These are phyloP conservation scores for Scedosporium boydii DNA, from an alignment of 2,329 filamentous ascomycete genomes.

Conservation along the genomic window DNA sequence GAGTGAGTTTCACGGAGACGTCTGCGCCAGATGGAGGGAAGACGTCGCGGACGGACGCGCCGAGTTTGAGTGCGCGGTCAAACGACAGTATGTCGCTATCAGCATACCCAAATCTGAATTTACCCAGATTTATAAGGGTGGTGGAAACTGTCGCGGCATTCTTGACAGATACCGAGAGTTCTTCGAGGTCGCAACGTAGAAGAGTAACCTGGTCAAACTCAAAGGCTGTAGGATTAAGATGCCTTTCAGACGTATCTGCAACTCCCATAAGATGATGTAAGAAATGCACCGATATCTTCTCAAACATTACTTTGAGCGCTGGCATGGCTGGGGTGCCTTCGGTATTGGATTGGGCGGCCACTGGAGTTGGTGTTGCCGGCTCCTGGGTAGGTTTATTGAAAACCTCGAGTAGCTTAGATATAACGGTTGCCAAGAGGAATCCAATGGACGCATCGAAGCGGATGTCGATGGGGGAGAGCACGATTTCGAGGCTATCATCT, in stretches of 20 bases:
- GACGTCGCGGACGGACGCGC: constrained; percentile 48
- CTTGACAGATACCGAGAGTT: constrained; percentile 13
- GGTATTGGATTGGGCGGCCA: neutral
- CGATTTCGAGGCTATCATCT: constrained; percentile 35
- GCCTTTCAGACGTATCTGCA: constrained; percentile 37
- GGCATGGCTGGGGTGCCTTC: constrained; percentile 16
- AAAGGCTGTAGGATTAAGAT: constrained; percentile 29
- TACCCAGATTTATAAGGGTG: constrained; percentile 13
- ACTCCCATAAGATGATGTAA: constrained; percentile 44
- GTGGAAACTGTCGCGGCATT: neutral
- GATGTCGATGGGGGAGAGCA: constrained; percentile 40
- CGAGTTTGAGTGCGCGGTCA: constrained; percentile 46
- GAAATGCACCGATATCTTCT: constrained; percentile 45
- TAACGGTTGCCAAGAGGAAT: constrained; percentile 42
- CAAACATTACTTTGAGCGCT: constrained; percentile 33
- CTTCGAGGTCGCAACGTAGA: constrained; percentile 38
- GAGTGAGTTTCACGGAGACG: constrained; percentile 42
- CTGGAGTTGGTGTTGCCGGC: constrained; percentile 1
- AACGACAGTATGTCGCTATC: constrained; percentile 56
- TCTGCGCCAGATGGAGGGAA: constrained; percentile 49
- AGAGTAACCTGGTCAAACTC: constrained; percentile 40
- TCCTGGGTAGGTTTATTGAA: constrained; percentile 20
- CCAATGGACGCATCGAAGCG: constrained; percentile 48
- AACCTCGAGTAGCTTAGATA: constrained; percentile 37
- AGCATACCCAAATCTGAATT: constrained; percentile 51